Conservation (phyloP, 179 eudicot genomes). For the Pouteria campechiana region DNA sequence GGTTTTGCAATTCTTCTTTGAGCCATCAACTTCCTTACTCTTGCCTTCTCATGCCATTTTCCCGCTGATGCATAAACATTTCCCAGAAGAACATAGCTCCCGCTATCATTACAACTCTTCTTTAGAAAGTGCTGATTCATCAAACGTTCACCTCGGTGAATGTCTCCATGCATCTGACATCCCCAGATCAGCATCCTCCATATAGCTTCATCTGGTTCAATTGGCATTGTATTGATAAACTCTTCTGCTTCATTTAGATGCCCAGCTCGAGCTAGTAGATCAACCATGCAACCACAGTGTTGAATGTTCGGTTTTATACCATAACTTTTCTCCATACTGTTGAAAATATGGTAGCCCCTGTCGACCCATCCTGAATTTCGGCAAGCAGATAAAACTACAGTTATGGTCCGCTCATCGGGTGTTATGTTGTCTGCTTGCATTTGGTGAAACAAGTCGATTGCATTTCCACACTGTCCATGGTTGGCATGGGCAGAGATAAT, state of each 20-base stretch:
- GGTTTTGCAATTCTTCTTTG: conserved; percentile 21
- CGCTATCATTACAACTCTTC: conserved; percentile 14
- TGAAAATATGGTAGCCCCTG: conserved; percentile 17
- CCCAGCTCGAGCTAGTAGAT: conserved; percentile 42
- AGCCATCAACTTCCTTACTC: conserved; percentile 19
- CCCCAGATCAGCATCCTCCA: conserved; percentile 44
- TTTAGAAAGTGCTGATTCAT: conserved; percentile 10
- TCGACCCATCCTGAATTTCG: conserved; percentile 33
- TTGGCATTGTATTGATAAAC: conserved; percentile 28
- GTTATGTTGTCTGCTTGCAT: conserved; percentile 19
- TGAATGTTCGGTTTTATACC: conserved; percentile 31
- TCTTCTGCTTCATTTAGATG: conserved; percentile 32
- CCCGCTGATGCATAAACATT: conserved; percentile 28
- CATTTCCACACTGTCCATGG: conserved; percentile 31
- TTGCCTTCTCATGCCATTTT: conserved; percentile 33
- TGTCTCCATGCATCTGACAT: conserved; percentile 35
- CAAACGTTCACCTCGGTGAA: conserved; percentile 27
- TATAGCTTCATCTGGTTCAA: conserved; percentile 25
- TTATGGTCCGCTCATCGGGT: conserved; percentile 41
- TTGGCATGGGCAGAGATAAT: conserved; percentile 43
- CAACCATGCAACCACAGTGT: conserved; percentile 45
- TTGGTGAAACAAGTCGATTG: conserved; percentile 17
- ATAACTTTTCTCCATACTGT: conserved; percentile 14
- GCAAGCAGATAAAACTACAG: conserved; percentile 38
- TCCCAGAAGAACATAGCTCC: conserved; percentile 23